A percentile compares a stretch with the other conserved stretches of the same genome.
phyloP scores from a whole-genome alignment of 768 basidiomycete species.

The Boletus rubroflammeus region DNA sequence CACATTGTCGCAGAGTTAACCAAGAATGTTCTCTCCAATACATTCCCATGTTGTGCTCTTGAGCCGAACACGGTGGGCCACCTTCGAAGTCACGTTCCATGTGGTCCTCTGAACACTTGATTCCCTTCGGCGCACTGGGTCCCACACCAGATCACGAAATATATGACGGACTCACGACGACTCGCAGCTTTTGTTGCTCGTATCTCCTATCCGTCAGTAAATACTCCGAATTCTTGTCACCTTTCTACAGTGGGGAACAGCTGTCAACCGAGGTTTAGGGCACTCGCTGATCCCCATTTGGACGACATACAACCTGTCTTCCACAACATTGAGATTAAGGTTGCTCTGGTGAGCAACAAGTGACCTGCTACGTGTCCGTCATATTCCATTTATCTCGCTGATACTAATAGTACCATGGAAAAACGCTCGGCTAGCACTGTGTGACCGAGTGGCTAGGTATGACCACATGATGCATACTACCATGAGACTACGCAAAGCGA shows the following conservation, averaged over 20 bases:
- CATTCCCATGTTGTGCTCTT: not conserved
- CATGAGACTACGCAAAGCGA: not conserved
- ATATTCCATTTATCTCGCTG: conserved; percentile 2
- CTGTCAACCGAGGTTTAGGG: not conserved
- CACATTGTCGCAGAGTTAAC: not conserved
- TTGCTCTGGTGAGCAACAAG: not conserved
- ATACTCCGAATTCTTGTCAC: not conserved
- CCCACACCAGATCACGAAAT: not conserved
- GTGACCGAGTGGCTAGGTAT: not conserved
- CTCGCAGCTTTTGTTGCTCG: not conserved
- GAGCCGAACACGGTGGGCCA: not conserved
- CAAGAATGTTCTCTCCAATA: not conserved
- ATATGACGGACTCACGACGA: not conserved
- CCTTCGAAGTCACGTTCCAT: conserved; percentile 1
- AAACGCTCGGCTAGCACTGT: not conserved
- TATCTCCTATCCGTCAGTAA: not conserved
- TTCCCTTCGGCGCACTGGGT: conserved; percentile 7
- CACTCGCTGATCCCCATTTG: conserved; percentile 4
- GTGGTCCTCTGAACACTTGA: not conserved
- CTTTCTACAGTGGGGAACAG: not conserved
- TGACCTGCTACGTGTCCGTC: not conserved
- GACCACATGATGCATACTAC: not conserved
- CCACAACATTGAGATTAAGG: conserved; percentile 7
- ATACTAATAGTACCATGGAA: not conserved
- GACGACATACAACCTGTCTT: not conserved